These are phyloP conservation scores for Arxiozyma bovina DNA, from an alignment of 1,139 yeast genomes.

Conservation along the genomic window DNA sequence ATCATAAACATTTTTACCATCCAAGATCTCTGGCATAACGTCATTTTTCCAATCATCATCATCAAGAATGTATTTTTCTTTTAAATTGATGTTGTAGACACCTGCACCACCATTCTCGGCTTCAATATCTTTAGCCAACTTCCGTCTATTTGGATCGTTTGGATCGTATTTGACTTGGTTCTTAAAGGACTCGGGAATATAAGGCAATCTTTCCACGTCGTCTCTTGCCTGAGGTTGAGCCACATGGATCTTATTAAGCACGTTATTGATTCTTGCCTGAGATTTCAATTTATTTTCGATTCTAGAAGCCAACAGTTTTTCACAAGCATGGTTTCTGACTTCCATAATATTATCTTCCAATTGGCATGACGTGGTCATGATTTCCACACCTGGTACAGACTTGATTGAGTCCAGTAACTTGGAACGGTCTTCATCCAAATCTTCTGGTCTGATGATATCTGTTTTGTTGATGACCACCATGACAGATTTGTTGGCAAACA, in stretches of 20 bases:
- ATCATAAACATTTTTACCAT: conserved; percentile 95
- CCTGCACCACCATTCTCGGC: conserved; percentile 98
- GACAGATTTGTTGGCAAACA: conserved; percentile 93
- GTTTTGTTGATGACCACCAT: conserved; percentile 92
- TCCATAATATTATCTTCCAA: conserved; percentile 93
- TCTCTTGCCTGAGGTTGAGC: conserved; percentile 86
- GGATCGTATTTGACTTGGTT: conserved; percentile 57
- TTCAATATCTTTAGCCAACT: conserved; percentile 80
- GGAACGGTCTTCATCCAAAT: conserved; percentile 69
- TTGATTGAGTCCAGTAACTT: conserved; percentile 56
- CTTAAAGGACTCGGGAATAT: conserved; percentile 69
- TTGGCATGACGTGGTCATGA: conserved; percentile 87
- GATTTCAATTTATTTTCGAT: conserved; percentile 96
- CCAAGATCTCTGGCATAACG: conserved; percentile 90
- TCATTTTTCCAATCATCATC: conserved; percentile 98
- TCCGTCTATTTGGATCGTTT: conserved; percentile 75
- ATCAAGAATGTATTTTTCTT: conserved; percentile 83
- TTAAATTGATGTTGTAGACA: conserved; percentile 86
- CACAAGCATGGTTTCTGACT: conserved; percentile 96
- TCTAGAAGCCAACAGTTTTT: conserved; percentile 87
- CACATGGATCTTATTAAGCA: conserved; percentile 90
- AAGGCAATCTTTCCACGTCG: conserved; percentile 68
- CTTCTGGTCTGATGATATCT: conserved; percentile 80
- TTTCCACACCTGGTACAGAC: conserved; percentile 72
- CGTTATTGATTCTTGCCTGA: conserved; percentile 77